phyloP scores from a whole-genome alignment of 2,329 filamentous ascomycete genomes.

The Clathrospora elynae region DNA sequence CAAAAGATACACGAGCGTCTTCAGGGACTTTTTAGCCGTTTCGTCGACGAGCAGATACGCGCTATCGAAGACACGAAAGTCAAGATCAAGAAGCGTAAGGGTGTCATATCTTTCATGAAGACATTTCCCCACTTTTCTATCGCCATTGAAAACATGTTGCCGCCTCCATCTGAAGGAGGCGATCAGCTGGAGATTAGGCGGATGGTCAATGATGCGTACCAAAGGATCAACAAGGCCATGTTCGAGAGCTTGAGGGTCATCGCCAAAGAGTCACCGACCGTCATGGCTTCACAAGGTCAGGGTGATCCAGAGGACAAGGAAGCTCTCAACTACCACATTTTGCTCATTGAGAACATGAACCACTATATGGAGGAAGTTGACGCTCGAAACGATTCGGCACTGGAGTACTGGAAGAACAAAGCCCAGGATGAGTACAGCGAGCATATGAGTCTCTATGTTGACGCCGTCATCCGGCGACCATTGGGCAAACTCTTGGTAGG shows the following conservation, averaged over 20 bases:
- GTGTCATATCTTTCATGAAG: slow-evolving; percentile 92
- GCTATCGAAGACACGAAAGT: slow-evolving; percentile 98
- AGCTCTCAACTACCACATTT: slow-evolving; percentile 93
- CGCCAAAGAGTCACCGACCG: slow-evolving; percentile 68
- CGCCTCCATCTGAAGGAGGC: slow-evolving; percentile 56
- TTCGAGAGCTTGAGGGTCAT: slow-evolving; percentile 97
- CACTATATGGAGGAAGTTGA: slow-evolving; percentile 94
- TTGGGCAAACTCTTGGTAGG: slow-evolving; percentile 78
- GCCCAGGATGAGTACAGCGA: slow-evolving; percentile 80
- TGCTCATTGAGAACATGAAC: slow-evolving; percentile 98
- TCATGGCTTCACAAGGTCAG: slow-evolving; percentile 58
- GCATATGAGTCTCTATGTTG: slow-evolving; percentile 85
- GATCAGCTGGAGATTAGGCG: slow-evolving; percentile 69
- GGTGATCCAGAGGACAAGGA: slow-evolving; percentile 87
- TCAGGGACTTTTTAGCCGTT: slow-evolving; percentile 78
- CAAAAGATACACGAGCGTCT: slow-evolving; percentile 79
- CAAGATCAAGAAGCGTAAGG: slow-evolving; percentile 98
- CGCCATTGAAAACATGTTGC: slow-evolving; percentile 82
- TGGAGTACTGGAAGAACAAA: slow-evolving; percentile 81
- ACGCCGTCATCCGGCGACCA: slow-evolving; percentile 84
- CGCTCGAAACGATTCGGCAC: slow-evolving; percentile 70
- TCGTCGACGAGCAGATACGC: slow-evolving; percentile 91
- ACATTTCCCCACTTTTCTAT: slow-evolving; percentile 87
- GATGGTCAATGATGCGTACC: slow-evolving; percentile 84
- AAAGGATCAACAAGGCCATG: slow-evolving; percentile 89